phyloP scores from a whole-genome alignment of 2,329 filamentous ascomycete genomes.

The Fusarium pseudoanthophilum region DNA sequence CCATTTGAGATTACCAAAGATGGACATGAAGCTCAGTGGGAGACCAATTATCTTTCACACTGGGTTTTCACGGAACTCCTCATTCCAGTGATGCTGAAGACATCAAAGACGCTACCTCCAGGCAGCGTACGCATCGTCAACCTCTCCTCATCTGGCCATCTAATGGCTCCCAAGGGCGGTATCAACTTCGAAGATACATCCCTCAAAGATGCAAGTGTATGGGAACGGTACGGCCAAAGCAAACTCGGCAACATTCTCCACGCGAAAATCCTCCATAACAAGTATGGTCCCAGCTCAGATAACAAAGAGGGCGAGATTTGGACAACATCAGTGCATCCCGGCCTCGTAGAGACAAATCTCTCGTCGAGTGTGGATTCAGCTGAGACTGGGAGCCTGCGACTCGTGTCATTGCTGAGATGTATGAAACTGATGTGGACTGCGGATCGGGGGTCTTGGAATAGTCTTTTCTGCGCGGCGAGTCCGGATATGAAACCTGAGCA shows the following conservation, averaged over 20 bases:
- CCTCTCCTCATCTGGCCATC: slow-evolving; percentile 24
- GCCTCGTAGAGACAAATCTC: slow-evolving; percentile 26
- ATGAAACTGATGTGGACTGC: slow-evolving; percentile 11
- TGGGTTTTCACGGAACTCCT: slow-evolving; percentile 29
- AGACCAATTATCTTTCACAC: slow-evolving; percentile 34
- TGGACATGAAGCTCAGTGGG: slow-evolving; percentile 28
- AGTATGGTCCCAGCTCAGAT: slow-evolving; percentile 22
- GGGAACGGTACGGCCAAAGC: slow-evolving; percentile 29
- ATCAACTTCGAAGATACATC: slow-evolving; percentile 20
- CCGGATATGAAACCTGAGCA: slow-evolving; percentile 22
- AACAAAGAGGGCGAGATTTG: slow-evolving; percentile 27
- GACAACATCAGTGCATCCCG: slow-evolving; percentile 26
- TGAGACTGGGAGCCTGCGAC: not conserved
- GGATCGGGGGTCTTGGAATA: slow-evolving; percentile 33
- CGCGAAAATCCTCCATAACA: slow-evolving; percentile 14
- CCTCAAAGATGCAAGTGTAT: not conserved
- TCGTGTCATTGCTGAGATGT: not conserved
- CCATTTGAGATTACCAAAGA: slow-evolving; percentile 24
- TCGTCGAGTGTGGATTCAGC: not conserved
- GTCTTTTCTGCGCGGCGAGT: slow-evolving; percentile 27
- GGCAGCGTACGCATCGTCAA: slow-evolving; percentile 28
- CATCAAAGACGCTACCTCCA: not conserved
- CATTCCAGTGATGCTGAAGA: slow-evolving; percentile 27
- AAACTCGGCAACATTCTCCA: slow-evolving; percentile 38
- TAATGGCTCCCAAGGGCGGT: slow-evolving; percentile 17